Base-by-base conservation (phyloP, 164 flowering plant genomes). In the Cinnamomum chago region DNA sequence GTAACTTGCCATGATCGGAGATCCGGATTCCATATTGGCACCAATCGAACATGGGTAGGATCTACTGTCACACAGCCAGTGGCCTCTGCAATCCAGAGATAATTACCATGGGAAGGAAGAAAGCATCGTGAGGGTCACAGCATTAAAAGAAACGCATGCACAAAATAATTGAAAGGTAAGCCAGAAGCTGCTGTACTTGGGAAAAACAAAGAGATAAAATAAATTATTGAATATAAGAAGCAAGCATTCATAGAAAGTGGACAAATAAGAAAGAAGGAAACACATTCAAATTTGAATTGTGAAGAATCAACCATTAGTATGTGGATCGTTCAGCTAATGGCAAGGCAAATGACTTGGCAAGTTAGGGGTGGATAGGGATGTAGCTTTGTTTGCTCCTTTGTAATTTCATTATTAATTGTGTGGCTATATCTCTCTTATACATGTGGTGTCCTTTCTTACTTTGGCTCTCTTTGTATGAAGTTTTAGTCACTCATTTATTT, bases 1-100 rank as follows among this genome's bases (percentile, higher is more conserved):
- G 76, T 79, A 58, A 77, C 75, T 58, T 77, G 81, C 87, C 87
- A 85, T 15, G 76, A 78, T 20, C 73, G 76, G 60, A 30, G 50
- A 58, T 74, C 71, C 50, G 70, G 27, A 69, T 74, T 76, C 87
- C 87, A 85, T 40, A 70, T 25, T 20, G 87, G 87, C 30, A 84
- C 82, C 72, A 83, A 30, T 76, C 87, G 77, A 77, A 84, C 81
- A 70, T 67, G 62, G 14, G 6, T 70, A 28, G 85, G 72, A 68
- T 74, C 72, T 52, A 82, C 65, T 60, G 73, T 62, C 7, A 73
- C 64, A 67, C 66, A n/a, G 66, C 70, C 70, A 64, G 17, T 13
- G n/a, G 76, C 78, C 64, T 84, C 86, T 84, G 83, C 55, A 72
- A 50, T n/a, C 52, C 25, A 75, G 17, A 71, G 9, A 11, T 30